Percentiles rank a stretch among this genome's conserved stretches.
phyloP scores from a whole-genome alignment of 2,329 filamentous ascomycete genomes.

The Ophiosphaerella herpotricha region DNA sequence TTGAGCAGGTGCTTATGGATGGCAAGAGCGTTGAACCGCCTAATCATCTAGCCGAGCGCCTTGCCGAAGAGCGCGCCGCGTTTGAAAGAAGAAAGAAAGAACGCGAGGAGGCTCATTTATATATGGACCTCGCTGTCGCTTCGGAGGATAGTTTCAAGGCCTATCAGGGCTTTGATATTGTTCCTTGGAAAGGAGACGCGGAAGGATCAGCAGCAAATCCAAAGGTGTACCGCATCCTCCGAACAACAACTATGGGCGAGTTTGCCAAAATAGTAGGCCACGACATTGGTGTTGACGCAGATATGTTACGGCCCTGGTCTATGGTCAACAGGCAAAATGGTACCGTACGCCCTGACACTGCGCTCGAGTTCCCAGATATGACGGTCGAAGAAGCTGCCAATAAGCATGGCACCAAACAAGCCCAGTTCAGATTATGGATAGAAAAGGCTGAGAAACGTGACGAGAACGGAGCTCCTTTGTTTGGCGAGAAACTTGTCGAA shows the following conservation, averaged over 20 bases:
- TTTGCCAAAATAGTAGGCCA: conserved; percentile 72
- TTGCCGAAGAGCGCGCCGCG: conserved; percentile 80
- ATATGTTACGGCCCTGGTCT: conserved; percentile 81
- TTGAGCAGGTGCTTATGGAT: conserved; percentile 80
- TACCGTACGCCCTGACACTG: conserved; percentile 87
- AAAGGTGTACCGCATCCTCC: conserved; percentile 72
- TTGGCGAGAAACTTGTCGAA: conserved; percentile 67
- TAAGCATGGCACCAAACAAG: conserved; percentile 70
- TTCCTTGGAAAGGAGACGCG: conserved; percentile 62
- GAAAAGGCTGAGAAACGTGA: conserved; percentile 72
- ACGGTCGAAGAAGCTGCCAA: conserved; percentile 67
- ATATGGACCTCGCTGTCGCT: conserved; percentile 81
- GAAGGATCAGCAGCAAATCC: conserved; percentile 68
- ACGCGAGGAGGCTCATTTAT: conserved; percentile 91
- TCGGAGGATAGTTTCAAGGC: conserved; percentile 79
- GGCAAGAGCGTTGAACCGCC: conserved; percentile 81
- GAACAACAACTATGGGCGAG: conserved; percentile 75
- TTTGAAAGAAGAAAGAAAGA: conserved; percentile 82
- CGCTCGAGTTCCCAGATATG: conserved; percentile 76
- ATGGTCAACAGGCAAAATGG: conserved; percentile 99
- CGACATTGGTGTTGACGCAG: conserved; percentile 70
- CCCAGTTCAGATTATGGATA: conserved; percentile 79
- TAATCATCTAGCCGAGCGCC: conserved; percentile 73
- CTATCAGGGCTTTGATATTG: conserved; percentile 83
- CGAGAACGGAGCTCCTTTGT: conserved; percentile 72